These are phyloP conservation scores for Pleurozium schreberi DNA, from an alignment of 225 moss, liverwort and hornwort species.

Conservation along the genomic window DNA sequence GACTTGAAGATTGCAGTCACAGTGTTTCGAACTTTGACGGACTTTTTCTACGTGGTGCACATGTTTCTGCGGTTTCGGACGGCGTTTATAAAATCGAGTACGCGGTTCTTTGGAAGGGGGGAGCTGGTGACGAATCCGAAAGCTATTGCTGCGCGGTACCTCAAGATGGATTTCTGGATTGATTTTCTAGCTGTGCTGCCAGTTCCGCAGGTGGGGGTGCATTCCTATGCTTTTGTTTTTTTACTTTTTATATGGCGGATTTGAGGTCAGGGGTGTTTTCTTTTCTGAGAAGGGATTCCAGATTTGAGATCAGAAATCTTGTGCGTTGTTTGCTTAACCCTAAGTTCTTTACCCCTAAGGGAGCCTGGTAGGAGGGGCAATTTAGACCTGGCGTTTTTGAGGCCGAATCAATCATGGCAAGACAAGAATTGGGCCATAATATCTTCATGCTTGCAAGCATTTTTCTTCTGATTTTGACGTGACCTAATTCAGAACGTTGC, in stretches of 20 bases:
- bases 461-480: not conserved
- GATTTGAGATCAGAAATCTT: not conserved
- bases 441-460: not conserved
- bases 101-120: constrained; percentile 38
- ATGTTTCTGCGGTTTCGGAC: constrained; percentile 55
- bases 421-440: not conserved
- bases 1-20: constrained; percentile 57
- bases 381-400: not conserved
- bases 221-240: not conserved
- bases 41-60: constrained; percentile 74
- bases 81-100: constrained; percentile 12
- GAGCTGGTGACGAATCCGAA: constrained; percentile 36
- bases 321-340: not conserved
- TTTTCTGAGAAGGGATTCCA: not conserved
- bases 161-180: constrained; percentile 38
- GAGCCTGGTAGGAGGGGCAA: not conserved
- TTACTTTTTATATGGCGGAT: not conserved
- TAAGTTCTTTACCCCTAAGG: not conserved
- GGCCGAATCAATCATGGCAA: not conserved
- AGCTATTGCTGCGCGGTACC: constrained; percentile 22
- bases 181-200: constrained; percentile 50
- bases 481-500: not conserved
- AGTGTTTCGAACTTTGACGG: constrained; percentile 68
- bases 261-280: not conserved
- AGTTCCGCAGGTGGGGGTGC: constrained; percentile 42